phyloP scores from a whole-genome alignment of 2,329 filamentous ascomycete genomes.

The Didymella exigua region DNA sequence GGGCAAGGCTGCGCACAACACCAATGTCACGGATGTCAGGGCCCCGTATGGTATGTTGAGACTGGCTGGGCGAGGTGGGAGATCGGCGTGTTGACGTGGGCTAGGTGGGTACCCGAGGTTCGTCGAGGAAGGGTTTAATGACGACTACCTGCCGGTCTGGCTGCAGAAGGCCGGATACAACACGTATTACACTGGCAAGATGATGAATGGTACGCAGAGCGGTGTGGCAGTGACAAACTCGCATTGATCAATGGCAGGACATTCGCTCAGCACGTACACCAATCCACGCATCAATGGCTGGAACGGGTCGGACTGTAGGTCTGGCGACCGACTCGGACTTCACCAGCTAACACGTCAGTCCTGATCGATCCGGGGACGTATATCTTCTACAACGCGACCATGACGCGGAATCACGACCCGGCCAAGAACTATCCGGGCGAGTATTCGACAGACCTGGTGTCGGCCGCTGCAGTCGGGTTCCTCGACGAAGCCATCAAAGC shows the following conservation, averaged over 20 bases:
- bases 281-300: conserved; percentile 63
- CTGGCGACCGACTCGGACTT: not conserved
- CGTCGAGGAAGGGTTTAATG: conserved; percentile 66
- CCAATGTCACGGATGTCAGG: conserved; percentile 67
- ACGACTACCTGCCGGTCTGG: conserved; percentile 73
- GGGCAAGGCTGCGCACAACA: conserved; percentile 71
- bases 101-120: conserved; percentile 69
- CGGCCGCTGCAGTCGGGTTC: conserved; percentile 63
- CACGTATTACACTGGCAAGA: conserved; percentile 75
- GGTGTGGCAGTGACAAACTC: too few relatives aligned
- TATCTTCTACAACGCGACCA: conserved; percentile 68
- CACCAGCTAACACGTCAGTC: conserved; percentile 5
- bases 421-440: conserved; percentile 62
- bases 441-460: conserved; percentile 65
- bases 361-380: conserved; percentile 72
- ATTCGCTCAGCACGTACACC: conserved; percentile 66
- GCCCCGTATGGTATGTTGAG: conserved; percentile 57
- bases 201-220: conserved; percentile 60
- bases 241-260: conserved; percentile 42
- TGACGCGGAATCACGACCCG: conserved; percentile 63
- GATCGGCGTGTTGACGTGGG: not conserved
- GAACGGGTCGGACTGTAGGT: conserved; percentile 56
- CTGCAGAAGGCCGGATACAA: conserved; percentile 71
- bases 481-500: conserved; percentile 63
- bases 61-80: not conserved